These are phyloP conservation scores for Astragalus membranaceus DNA, from an alignment of 306 rosid genomes.

Conservation along the genomic window DNA sequence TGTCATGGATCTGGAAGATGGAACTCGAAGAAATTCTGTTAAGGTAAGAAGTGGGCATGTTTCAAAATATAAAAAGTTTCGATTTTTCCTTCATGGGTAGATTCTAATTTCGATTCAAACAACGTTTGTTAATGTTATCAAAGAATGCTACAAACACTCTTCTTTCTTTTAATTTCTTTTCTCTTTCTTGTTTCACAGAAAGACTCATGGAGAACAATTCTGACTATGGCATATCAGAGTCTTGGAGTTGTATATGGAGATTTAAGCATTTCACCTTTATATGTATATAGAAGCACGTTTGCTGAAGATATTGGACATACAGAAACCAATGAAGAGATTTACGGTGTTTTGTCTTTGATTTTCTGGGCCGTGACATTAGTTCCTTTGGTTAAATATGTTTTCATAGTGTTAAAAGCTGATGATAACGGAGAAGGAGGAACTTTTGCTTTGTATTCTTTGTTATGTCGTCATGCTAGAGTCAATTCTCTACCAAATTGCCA, in stretches of 20 bases:
- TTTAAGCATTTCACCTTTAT: constrained; percentile 87
- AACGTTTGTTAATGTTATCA: not conserved
- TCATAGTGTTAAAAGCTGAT: constrained; percentile 78
- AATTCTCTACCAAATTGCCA: constrained; percentile 71
- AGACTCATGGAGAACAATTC: constrained; percentile 74
- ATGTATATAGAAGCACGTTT: constrained; percentile 77
- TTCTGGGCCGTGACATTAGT: constrained; percentile 86
- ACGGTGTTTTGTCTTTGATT: constrained; percentile 80
- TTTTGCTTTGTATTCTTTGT: constrained; percentile 81
- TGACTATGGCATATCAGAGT: constrained; percentile 87
- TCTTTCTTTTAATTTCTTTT: not conserved
- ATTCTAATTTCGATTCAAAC: constrained; percentile 11
- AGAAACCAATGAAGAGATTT: constrained; percentile 66
- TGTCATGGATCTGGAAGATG: constrained; percentile 77
- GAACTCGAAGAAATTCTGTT: constrained; percentile 31
- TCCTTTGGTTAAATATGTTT: constrained; percentile 79
- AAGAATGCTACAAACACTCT: constrained; percentile 2
- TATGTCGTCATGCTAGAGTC: constrained; percentile 80
- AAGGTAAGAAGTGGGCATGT: constrained; percentile 47
- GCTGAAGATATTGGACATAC: constrained; percentile 58
- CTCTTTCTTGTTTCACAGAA: constrained; percentile 30
- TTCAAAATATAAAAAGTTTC: constrained; percentile 11
- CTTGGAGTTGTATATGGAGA: constrained; percentile 97
- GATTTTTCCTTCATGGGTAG: not conserved
- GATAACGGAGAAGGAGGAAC: constrained; percentile 99